Evolutionary conservation across 306 rosid genomes (phyloP).

Genomic region (Clitoria ternatea): DNA sequence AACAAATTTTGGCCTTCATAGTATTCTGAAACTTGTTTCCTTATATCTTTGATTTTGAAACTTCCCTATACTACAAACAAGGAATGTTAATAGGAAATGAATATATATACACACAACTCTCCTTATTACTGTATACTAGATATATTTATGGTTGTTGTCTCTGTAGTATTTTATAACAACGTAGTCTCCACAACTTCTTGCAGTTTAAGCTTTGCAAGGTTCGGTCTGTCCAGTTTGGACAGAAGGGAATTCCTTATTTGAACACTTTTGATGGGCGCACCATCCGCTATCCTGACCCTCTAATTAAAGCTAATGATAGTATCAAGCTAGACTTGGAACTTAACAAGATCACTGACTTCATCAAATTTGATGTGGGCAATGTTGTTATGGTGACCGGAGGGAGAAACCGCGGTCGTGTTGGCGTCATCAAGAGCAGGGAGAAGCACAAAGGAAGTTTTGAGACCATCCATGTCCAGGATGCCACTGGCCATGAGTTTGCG

Average conservation of each 20-base stretch:
- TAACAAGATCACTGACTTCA: constrained; percentile 52
- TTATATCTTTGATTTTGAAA: not conserved
- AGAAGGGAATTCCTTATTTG: constrained; percentile 64
- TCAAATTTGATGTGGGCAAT: constrained; percentile 68
- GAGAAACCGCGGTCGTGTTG: constrained; percentile 66
- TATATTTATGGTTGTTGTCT: not conserved
- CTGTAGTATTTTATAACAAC: not conserved
- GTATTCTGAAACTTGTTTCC: not conserved
- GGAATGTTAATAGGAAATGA: not conserved
- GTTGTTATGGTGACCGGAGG: constrained; percentile 79
- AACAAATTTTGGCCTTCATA: not conserved
- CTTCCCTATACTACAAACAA: no score
- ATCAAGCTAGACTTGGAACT: constrained; percentile 62
- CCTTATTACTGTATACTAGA: not conserved
- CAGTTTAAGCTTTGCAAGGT: constrained; percentile 74
- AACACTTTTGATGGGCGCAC: constrained; percentile 75
- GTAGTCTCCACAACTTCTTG: not conserved
- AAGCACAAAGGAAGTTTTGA: constrained; percentile 69
- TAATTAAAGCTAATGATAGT: constrained; percentile 74
- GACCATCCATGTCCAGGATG: constrained; percentile 64
- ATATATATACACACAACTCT: not conserved
- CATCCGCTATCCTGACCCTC: constrained; percentile 75
- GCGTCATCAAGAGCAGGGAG: constrained; percentile 61
- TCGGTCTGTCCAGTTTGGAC: constrained; percentile 68
- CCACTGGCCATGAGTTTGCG: constrained; percentile 57